These are phyloP conservation scores for Tricholoma saponaceum DNA, from an alignment of 768 basidiomycete genomes.

Conservation along the genomic window DNA sequence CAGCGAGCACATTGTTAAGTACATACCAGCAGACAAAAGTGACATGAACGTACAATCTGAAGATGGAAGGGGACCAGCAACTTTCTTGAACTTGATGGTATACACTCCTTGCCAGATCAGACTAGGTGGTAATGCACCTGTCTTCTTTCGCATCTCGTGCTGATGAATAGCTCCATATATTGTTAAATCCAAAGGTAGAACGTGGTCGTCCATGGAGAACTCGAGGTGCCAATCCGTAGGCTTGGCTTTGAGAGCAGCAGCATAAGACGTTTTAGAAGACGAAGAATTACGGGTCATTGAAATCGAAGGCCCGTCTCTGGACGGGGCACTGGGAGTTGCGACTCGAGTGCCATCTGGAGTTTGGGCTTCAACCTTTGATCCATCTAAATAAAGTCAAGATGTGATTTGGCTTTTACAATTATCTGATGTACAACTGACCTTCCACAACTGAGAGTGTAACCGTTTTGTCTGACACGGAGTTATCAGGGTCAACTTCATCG, in stretches of 20 bases:
- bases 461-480: constrained; percentile 72
- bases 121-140: constrained; percentile 56
- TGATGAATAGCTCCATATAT: constrained; percentile 97
- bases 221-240: constrained; percentile 97
- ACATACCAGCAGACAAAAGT: not conserved
- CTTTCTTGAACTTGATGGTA: constrained; percentile 91
- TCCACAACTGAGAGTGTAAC: constrained; percentile 80
- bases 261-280: constrained; percentile 69
- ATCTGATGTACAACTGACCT: constrained; percentile 40
- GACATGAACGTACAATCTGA: constrained; percentile 50
- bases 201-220: constrained; percentile 89
- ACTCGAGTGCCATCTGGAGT: constrained; percentile 96
- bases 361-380: constrained; percentile 91
- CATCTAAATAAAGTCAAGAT: constrained; percentile 56
- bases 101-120: constrained; percentile 90
- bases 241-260: constrained; percentile 88
- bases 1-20: not conserved
- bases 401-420: not conserved
- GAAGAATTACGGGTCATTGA: constrained; percentile 23
- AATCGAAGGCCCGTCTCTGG: constrained; percentile 34
- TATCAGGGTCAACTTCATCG: constrained; percentile 78
- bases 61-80: constrained; percentile 70
- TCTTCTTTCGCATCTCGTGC: constrained; percentile 77
- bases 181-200: constrained; percentile 82
- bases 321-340: constrained; percentile 69